These are phyloP conservation scores for Cyberlindnera nakhonratchasimensis DNA, from an alignment of 805 yeast species.

Conservation along the genomic window DNA sequence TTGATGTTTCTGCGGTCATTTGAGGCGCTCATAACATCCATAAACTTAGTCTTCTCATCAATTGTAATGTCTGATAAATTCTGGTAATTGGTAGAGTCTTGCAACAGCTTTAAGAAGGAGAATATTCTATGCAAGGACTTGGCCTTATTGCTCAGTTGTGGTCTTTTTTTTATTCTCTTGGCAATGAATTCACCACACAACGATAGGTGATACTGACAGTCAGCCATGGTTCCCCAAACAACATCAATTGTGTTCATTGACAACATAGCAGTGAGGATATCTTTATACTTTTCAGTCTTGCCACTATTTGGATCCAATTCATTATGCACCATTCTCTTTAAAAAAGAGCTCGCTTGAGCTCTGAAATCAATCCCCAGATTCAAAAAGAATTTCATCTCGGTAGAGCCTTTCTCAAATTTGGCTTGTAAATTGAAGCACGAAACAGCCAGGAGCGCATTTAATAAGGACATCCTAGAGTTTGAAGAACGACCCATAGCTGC, in stretches of 20 bases:
- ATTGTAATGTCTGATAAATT: conserved; percentile 17
- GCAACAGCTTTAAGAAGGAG: conserved; percentile 68
- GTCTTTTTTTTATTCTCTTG: conserved; percentile 61
- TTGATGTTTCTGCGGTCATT: conserved; percentile 21
- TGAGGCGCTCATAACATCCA: conserved; percentile 10
- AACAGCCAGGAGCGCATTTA: conserved; percentile 78
- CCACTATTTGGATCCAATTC: conserved; percentile 35
- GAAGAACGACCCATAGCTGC: conserved; percentile 71
- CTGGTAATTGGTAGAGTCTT: conserved; percentile 51
- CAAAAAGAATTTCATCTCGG: conserved; percentile 64
- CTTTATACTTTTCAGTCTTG: conserved; percentile 66
- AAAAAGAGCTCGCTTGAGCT: conserved; percentile 67
- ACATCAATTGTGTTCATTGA: conserved; percentile 87
- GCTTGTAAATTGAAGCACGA: conserved; percentile 78
- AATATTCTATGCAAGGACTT: conserved; percentile 73
- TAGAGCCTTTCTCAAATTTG: conserved; percentile 63
- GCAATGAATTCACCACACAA: conserved; percentile 75
- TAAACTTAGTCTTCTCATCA: conserved; percentile 17
- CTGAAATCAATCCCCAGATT: conserved; percentile 72
- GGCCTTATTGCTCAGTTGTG: conserved; percentile 71
- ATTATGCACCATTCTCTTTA: conserved; percentile 50
- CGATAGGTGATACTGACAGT: conserved; percentile 69
- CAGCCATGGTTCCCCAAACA: conserved; percentile 89
- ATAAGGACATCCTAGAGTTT: conserved; percentile 68
- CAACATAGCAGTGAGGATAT: conserved; percentile 74